These are phyloP conservation scores for Dissophora ornata DNA, from an alignment of 192 early-diverging fungal species.

Conservation along the genomic window DNA sequence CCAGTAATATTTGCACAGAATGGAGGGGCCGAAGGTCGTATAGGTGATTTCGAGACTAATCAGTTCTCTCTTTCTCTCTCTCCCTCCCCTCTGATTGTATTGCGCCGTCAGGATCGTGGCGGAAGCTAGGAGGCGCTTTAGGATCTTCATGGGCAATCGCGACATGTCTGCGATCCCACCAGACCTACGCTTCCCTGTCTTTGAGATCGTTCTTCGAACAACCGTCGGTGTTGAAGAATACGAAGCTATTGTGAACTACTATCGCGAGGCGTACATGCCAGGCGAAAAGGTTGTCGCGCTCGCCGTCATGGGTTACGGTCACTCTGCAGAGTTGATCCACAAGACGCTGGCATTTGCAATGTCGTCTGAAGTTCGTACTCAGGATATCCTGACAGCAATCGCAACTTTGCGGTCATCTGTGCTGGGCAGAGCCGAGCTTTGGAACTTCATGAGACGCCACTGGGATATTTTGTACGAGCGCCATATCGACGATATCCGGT, in stretches of 20 bases:
- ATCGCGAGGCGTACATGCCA: constrained; percentile 59
- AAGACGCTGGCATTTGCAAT: constrained; percentile 66
- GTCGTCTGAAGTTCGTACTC: constrained; percentile 66
- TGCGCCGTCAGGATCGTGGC: constrained; percentile 71
- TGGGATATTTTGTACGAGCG: constrained; percentile 65
- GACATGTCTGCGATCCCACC: constrained; percentile 67
- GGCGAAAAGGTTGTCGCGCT: constrained; percentile 71
- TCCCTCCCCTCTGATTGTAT: too few relatives aligned
- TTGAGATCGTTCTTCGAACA: constrained; percentile 68
- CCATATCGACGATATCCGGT: constrained; percentile 69
- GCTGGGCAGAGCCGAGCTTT: constrained; percentile 65
- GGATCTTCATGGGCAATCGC: constrained; percentile 66
- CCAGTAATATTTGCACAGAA: background rate
- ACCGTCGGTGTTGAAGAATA: constrained; percentile 56
- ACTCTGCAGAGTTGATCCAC: constrained; percentile 59
- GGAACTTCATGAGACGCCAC: constrained; percentile 73
- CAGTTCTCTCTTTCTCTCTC: too few relatives aligned
- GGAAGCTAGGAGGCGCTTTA: constrained; percentile 78
- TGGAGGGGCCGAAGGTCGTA: too few relatives aligned
- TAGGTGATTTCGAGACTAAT: too few relatives aligned
- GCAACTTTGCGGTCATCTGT: constrained; percentile 61
- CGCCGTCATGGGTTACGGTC: constrained; percentile 63
- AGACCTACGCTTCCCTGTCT: constrained; percentile 71
- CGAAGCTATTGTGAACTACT: constrained; percentile 55
- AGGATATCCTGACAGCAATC: constrained; percentile 63